phyloP scores from a whole-genome alignment of 2,329 filamentous ascomycete species.

The Fusarium redolens region DNA sequence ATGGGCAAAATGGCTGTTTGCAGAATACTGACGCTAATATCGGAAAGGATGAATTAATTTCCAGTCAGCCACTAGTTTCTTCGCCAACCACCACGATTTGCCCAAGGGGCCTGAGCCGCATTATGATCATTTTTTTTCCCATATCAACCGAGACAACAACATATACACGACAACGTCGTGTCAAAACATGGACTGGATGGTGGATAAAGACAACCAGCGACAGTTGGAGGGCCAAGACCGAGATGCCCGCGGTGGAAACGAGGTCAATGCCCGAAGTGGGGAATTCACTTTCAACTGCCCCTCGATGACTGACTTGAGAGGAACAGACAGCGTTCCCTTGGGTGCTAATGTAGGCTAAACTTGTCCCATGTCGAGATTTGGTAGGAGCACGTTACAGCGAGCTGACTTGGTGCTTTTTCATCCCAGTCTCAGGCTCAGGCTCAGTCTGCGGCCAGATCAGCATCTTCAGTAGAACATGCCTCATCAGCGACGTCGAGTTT shows the following conservation, averaged over 20 bases:
- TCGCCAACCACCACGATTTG: neutral
- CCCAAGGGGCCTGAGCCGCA: neutral
- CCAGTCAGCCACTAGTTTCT: neutral
- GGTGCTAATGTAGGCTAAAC: neutral
- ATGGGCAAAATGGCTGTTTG: neutral
- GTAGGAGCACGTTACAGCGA: neutral
- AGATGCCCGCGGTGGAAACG: neutral
- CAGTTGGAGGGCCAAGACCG: neutral
- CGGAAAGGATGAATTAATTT: conserved; percentile 10
- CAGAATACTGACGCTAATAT: neutral
- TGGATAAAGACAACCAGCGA: neutral
- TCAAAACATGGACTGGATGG: neutral
- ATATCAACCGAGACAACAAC: neutral
- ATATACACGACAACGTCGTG: neutral
- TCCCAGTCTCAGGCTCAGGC: neutral
- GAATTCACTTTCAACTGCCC: neutral
- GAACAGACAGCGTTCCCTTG: neutral
- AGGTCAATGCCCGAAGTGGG: neutral
- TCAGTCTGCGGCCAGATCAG: neutral
- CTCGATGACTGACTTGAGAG: neutral
- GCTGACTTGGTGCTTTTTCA: neutral
- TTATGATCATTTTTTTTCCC: neutral
- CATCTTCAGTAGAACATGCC: neutral
- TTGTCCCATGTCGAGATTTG: neutral
- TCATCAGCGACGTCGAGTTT: neutral